Base-by-base conservation (phyloP, 2,329 filamentous ascomycete genomes). In the Fusarium haematococcum region DNA sequence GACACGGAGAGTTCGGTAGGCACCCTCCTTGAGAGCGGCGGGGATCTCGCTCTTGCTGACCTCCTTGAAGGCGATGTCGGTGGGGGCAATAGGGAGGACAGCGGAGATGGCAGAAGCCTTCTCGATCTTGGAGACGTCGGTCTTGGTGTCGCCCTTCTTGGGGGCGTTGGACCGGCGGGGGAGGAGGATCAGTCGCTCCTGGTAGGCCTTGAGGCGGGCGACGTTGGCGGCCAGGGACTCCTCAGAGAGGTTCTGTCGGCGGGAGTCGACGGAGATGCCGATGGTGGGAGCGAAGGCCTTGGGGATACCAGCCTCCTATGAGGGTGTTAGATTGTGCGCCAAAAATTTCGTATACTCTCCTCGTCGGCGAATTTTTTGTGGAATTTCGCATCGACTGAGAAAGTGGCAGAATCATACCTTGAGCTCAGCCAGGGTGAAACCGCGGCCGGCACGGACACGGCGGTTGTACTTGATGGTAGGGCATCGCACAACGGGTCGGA, bases 401-500 rank as follows among this genome's bases (percentile, higher is more conserved):
- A 35, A 68, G 16, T n/a, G 48, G 45, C 30, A 63, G 39, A 56
- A 67, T 79, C 86, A 78, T 93, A 98, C 96, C 95, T 99, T 99
- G 86, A 99, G 91, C 92, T 99, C 97, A 88, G 92, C 90, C 80
- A 98, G 90, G 81, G 96, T 95, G 93, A 99, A 99, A 86, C 97
- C 97, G 90, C 97, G 95, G 87, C 97, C 97, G 84, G 95, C 92
- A 86, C 97, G 93, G 84, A 97, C 94, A 85, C 95, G 95, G 85
- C 97, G 95, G 94, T 99, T 99, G 92, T 99, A 97, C 91, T 97
- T 98, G 90, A 98, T 88, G 82, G 94, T 96, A 84, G 97, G 96
- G 93, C 96, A 98, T 90, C 95, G 94, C 81, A 99, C 96, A 87
- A 98, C 89, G 80, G 97, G 97, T 86, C 95, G 93, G 85, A 99